Percentiles rank a stretch among this genome's conserved stretches.
Evolutionary conservation across 331 rosid species (phyloP).

Genomic region (Phaseolus coccineus): DNA sequence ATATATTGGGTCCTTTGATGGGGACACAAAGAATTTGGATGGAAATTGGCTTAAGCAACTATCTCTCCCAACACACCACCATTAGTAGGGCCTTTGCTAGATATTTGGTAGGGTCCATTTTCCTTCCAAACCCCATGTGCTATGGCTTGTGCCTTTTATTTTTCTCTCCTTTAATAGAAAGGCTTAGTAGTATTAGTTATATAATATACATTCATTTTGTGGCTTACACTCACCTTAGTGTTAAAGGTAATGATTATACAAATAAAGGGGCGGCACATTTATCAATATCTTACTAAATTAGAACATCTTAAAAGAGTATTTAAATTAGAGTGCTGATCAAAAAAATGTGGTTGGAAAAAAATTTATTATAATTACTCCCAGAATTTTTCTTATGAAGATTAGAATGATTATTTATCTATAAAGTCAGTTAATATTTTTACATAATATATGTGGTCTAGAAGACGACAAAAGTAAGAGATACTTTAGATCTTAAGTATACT

Average conservation of each 20-base stretch:
- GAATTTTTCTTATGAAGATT: too few relatives aligned
- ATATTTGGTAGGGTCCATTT: slow-evolving; percentile 40
- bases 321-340: too few relatives aligned
- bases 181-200: neutral
- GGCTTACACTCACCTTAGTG: neutral
- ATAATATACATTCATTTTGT: neutral
- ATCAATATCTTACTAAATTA: too few relatives aligned
- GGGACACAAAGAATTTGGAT: slow-evolving; percentile 50
- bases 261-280: neutral
- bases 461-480: too few relatives aligned
- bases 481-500: too few relatives aligned
- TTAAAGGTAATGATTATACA: neutral
- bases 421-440: too few relatives aligned
- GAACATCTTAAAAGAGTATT: too few relatives aligned
- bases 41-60: slow-evolving; percentile 36
- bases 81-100: slow-evolving; percentile 41
- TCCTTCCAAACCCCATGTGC: neutral
- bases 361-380: too few relatives aligned
- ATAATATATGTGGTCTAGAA: too few relatives aligned
- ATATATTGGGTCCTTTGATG: slow-evolving; percentile 49
- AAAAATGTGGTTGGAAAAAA: too few relatives aligned
- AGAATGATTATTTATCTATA: too few relatives aligned
- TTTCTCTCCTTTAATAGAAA: neutral
- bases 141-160: too few relatives aligned
- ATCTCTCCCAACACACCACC: slow-evolving; percentile 43